Evolutionary conservation across 768 basidiomycete species (phyloP), one percentile per base, ranked within the genome.

Genomic region (Leccinum incarnatum): DNA sequence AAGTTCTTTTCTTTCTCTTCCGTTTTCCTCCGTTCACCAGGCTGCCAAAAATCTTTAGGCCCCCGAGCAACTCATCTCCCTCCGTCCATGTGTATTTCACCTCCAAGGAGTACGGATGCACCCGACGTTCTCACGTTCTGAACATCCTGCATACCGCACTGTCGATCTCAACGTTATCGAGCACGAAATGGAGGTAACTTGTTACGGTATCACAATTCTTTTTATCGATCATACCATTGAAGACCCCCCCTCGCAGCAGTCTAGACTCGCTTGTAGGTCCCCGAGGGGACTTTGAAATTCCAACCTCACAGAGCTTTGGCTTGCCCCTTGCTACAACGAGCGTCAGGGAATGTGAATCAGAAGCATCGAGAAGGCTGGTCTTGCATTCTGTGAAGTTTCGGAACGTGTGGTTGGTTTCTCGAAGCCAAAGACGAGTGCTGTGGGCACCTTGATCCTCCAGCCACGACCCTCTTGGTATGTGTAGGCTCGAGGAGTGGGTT

Each of bases 321-420:
- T 62, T 64, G 17, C 62, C 62, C 56, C 59, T 55, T 58, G 60
- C 62, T 36, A 65, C 70, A 62, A 67, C 70, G 61, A 64, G 70
- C 55, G 68, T 70, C 67, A 68, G 63, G 60, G 72, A 62, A 63
- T 65, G 71, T 55, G 63, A 72, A 61, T 67, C 55, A 59, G 62
- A 69, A 63, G 70, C 58, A 37, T 25, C 53, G 15, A 62, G 54
- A 68, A 63, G 65, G 34, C 57, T 54, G 36, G 60, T 30, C 9
- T 54, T 27, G 50, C 11, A 45, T 63, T 69, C 58, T 62, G 60
- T 60, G 68, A 64, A 40, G 57, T 58, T 46, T 30, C 23, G 40
- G 58, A 30, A 54, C 53, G 57, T 56, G 57, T 59, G 36, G 58
- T 34, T 27, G 40, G 53, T 42, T 65, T 70, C 56, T 59, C 56